Conservation (phyloP, 2,329 filamentous ascomycete species). For the Calonectria henricotiae region DNA sequence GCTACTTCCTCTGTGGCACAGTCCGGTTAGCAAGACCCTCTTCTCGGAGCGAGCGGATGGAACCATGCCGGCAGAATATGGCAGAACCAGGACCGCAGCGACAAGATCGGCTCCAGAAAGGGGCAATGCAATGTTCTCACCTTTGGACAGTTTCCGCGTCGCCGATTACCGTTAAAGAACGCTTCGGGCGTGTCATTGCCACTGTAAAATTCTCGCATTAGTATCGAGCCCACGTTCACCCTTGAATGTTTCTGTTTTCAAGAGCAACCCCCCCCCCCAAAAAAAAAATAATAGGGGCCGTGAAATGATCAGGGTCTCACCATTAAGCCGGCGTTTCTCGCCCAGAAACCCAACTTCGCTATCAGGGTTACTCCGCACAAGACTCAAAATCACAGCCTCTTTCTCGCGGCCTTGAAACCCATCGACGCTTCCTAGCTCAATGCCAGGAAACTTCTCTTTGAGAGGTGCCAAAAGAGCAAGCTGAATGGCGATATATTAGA, state of each 20-base stretch:
- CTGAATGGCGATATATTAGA: slow-evolving; percentile 61
- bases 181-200: slow-evolving; percentile 95
- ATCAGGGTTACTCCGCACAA: slow-evolving; percentile 92
- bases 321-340: slow-evolving; percentile 93
- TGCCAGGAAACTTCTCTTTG: slow-evolving; percentile 85
- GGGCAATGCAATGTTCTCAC: slow-evolving; percentile 70
- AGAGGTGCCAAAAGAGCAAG: slow-evolving; percentile 85
- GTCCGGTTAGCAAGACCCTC: slow-evolving; percentile 41
- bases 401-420: slow-evolving; percentile 98
- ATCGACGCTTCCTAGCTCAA: slow-evolving; percentile 97
- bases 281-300: slow-evolving; percentile 29
- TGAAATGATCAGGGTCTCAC: slow-evolving; percentile 67
- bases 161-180: slow-evolving; percentile 91
- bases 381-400: slow-evolving; percentile 91
- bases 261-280: background rate
- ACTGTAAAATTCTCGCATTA: slow-evolving; percentile 75
- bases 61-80: slow-evolving; percentile 44
- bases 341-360: slow-evolving; percentile 93
- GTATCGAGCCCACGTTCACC: slow-evolving; percentile 31
- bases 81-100: slow-evolving; percentile 38
- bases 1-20: slow-evolving; percentile 77
- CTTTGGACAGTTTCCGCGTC: slow-evolving; percentile 93
- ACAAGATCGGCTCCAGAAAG: slow-evolving; percentile 29
- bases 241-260: slow-evolving; percentile 26
- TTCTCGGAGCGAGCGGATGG: slow-evolving; percentile 47